A percentile compares a stretch with the other conserved stretches of the same genome.
These are phyloP conservation scores for Lactifluus volemus DNA, from an alignment of 768 basidiomycete species.

Conservation along the genomic window DNA sequence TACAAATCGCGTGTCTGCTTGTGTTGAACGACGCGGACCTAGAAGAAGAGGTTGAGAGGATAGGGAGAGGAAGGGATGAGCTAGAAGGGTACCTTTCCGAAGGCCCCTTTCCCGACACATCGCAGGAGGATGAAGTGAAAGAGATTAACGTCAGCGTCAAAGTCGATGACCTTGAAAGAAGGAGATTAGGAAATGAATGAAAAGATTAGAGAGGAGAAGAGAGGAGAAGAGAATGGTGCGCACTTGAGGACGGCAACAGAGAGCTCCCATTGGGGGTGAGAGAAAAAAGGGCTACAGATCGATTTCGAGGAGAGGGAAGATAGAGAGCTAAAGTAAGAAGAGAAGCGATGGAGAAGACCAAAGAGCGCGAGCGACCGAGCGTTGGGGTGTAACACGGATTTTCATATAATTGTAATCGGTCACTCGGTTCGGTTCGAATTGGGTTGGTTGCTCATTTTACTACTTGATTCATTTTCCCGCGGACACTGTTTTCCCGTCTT, in stretches of 20 bases:
- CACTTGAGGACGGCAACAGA: constrained; percentile 79
- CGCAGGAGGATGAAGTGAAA: constrained; percentile 94
- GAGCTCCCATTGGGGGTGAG: constrained; percentile 57
- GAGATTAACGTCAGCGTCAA: constrained; percentile 90
- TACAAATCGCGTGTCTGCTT: constrained; percentile 96
- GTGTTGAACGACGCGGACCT: constrained; percentile 99
- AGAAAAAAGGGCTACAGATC: constrained; percentile 2
- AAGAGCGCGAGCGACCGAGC: neutral
- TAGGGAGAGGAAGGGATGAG: constrained; percentile 15
- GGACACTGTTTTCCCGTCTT: neutral
- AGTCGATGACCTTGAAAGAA: constrained; percentile 72
- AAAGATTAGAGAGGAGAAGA: neutral
- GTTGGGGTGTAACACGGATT: no score
- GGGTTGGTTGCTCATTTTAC: neutral
- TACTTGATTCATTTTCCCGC: no score
- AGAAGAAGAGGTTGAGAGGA: constrained; percentile 10
- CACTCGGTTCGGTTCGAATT: neutral
- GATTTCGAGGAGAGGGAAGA: neutral
- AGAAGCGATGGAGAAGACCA: constrained; percentile 9
- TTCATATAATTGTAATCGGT: no score
- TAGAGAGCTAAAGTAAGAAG: neutral
- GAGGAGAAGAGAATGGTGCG: constrained; percentile 19
- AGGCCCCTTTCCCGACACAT: constrained; percentile 98
- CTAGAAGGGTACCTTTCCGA: constrained; percentile 72
- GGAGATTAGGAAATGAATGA: neutral